Conservation (phyloP, 257 asterid genomes). For the Rauvolfia tetraphylla region DNA sequence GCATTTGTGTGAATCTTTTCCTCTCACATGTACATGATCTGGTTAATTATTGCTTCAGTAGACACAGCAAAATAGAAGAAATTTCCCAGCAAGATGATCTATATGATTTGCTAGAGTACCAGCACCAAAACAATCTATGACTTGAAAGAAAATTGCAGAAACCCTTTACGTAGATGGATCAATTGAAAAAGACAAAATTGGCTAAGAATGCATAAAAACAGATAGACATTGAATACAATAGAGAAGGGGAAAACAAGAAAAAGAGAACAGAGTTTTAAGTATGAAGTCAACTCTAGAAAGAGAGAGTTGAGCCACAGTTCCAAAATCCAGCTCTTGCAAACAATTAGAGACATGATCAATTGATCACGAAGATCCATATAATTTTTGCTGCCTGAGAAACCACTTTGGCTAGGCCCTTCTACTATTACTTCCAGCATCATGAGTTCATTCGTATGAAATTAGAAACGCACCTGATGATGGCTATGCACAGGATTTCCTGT, state of each 20-base stretch:
- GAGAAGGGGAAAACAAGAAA: not conserved
- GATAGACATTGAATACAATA: not conserved
- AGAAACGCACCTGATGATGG: not conserved
- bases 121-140: too few species aligned
- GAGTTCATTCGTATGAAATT: not conserved
- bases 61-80: not conserved
- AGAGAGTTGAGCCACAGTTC: not conserved
- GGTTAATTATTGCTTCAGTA: not conserved
- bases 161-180: not conserved
- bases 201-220: not conserved
- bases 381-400: not conserved
- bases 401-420: not conserved
- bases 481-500: not conserved
- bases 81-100: not conserved
- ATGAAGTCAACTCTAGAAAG: not conserved
- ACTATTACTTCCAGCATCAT: not conserved
- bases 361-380: not conserved
- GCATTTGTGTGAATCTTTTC: not conserved
- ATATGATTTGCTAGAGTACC: too few species aligned
- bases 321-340: not conserved
- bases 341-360: not conserved
- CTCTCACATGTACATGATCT: not conserved
- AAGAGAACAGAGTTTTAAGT: not conserved
- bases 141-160: not conserved
- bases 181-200: not conserved